Conservation (phyloP, 2,329 filamentous ascomycete species). For the Colletotrichum caudatum region DNA sequence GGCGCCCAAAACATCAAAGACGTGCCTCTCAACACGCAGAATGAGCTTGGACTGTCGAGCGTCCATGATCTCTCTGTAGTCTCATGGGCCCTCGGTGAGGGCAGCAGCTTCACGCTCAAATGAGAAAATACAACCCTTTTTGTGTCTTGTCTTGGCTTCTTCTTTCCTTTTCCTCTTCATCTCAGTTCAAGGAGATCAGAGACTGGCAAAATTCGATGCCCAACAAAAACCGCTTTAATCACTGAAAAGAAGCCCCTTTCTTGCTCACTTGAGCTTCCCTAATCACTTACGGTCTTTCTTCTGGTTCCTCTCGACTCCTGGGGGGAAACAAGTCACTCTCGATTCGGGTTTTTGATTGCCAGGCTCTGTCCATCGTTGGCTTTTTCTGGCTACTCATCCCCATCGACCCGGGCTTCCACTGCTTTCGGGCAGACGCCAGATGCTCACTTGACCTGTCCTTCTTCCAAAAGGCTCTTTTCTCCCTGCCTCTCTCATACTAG, state of each 20-base stretch:
- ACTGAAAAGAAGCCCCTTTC: background rate
- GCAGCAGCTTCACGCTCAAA: background rate
- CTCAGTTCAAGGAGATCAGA: background rate
- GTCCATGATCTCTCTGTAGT: background rate
- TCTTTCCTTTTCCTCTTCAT: background rate
- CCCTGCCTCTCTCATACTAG: background rate
- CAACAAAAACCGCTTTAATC: background rate
- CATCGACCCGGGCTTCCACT: background rate
- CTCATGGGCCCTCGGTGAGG: background rate
- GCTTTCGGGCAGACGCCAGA: background rate
- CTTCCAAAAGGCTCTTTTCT: background rate
- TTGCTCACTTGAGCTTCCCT: background rate
- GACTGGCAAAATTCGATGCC: background rate
- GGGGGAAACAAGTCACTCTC: no score
- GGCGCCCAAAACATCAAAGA: no score
- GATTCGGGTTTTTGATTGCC: background rate
- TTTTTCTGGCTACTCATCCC: background rate
- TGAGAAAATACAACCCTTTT: background rate
- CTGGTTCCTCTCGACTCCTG: background rate
- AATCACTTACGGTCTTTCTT: background rate
- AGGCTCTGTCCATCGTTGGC: background rate
- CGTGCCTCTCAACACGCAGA: background rate
- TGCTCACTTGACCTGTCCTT: background rate
- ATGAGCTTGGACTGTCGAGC: conserved; percentile 13
- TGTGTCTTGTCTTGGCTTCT: background rate